These are phyloP conservation scores for Achaetomiella virescens DNA, from an alignment of 495 filamentous ascomycete species.

Conservation along the genomic window DNA sequence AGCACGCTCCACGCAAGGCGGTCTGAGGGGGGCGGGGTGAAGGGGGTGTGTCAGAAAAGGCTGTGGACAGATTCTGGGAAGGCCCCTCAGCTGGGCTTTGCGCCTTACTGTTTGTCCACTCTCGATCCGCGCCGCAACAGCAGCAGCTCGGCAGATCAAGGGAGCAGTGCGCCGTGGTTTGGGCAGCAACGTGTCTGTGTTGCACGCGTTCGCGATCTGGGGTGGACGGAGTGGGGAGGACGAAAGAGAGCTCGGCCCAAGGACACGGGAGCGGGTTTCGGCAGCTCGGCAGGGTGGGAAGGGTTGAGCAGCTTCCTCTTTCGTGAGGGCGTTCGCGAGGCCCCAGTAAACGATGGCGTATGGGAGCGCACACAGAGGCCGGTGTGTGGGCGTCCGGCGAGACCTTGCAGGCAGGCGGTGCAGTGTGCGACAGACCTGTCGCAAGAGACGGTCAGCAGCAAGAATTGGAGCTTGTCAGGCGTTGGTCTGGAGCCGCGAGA, in stretches of 20 bases:
- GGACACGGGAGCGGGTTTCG: constrained; percentile 17
- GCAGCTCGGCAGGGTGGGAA: constrained; percentile 16
- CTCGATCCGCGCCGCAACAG: not conserved
- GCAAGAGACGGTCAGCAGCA: constrained; percentile 21
- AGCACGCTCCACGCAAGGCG: not conserved
- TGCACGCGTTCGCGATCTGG: constrained; percentile 11
- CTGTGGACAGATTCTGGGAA: not conserved
- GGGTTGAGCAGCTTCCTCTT: constrained; percentile 6
- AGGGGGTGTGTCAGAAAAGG: not conserved
- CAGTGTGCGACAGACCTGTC: constrained; percentile 8
- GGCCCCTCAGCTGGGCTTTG: constrained; percentile 6
- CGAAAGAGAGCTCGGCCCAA: constrained; percentile 18
- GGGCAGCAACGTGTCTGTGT: constrained; percentile 28
- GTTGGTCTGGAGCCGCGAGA: constrained; percentile 15
- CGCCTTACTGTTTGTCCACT: constrained; percentile 8
- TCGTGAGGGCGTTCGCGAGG: not conserved
- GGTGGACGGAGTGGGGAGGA: constrained; percentile 19
- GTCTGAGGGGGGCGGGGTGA: constrained; percentile 1
- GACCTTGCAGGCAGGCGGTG: not conserved
- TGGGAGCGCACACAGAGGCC: not conserved
- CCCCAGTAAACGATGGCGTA: not conserved
- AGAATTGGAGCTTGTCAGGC: constrained; percentile 14
- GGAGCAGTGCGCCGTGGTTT: constrained; percentile 13
- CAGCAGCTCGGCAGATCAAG: constrained; percentile 13
- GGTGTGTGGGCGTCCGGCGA: constrained; percentile 10